Evolutionary conservation across 768 basidiomycete species (phyloP).

Genomic region (Suillus americanus): DNA sequence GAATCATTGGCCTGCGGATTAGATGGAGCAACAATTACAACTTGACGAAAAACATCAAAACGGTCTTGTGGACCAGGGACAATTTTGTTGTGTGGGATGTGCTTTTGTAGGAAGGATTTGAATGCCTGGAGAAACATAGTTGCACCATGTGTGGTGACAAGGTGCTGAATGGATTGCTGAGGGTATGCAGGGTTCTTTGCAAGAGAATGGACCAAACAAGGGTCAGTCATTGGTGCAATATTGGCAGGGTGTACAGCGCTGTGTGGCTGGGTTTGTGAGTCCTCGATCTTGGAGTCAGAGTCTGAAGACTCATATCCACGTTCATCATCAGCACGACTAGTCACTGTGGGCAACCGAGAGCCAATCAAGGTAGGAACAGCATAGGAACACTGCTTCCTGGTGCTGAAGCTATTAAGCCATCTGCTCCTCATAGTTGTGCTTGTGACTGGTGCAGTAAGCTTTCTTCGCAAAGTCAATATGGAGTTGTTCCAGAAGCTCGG

Average conservation of each 20-base stretch:
- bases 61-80: neutral
- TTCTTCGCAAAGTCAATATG: conserved; percentile 45
- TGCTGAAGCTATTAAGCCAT: conserved; percentile 15
- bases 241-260: too few relatives aligned
- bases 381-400: conserved; percentile 32
- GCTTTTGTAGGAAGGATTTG: neutral
- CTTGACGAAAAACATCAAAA: conserved; percentile 5
- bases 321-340: too few relatives aligned
- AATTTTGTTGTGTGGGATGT: neutral
- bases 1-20: too few relatives aligned
- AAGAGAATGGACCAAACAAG: neutral
- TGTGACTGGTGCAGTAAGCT: conserved; percentile 23
- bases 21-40: too few relatives aligned
- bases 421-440: conserved; percentile 28
- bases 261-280: too few relatives aligned
- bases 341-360: neutral
- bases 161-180: neutral
- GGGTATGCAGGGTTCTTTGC: conserved; percentile 11
- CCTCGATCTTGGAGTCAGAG: too few relatives aligned
- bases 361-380: conserved; percentile 30
- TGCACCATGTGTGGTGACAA: conserved; percentile 5
- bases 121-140: conserved; percentile 10
- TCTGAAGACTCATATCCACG: too few relatives aligned
- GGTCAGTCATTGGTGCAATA: too few relatives aligned
- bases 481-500: conserved; percentile 36